A percentile compares a stretch with the other conserved stretches of the same genome.
Conservation (phyloP, 495 filamentous ascomycete species). For the Penicillium pancosmium region DNA sequence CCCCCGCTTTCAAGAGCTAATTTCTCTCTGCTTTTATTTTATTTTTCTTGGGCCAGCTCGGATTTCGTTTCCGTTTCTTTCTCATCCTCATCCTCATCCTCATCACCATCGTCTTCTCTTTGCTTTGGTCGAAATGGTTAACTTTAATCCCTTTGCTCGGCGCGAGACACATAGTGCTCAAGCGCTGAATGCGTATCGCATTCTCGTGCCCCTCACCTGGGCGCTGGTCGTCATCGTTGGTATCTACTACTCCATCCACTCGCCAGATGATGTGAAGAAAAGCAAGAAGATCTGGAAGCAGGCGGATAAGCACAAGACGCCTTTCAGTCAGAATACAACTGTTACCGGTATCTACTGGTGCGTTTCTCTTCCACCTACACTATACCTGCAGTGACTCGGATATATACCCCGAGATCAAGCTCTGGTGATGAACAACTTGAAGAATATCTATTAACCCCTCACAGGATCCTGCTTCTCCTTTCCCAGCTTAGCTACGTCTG, state of each 20-base stretch:
- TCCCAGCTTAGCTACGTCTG: conserved; percentile 75
- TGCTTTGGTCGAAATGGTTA: conserved; percentile 17
- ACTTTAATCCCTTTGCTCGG: conserved; percentile 69
- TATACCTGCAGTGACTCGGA: background rate
- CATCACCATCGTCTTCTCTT: background rate
- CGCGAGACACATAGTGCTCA: conserved; percentile 59
- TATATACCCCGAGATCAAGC: background rate
- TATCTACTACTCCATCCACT: conserved; percentile 68
- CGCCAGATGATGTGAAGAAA: conserved; percentile 61
- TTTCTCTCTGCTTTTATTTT: background rate
- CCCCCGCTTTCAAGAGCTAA: conserved; percentile 3
- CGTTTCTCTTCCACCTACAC: conserved; percentile 3
- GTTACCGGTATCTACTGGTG: conserved; percentile 81
- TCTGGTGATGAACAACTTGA: too few species aligned
- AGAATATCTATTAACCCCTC: conserved; percentile 7
- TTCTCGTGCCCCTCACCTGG: conserved; percentile 73
- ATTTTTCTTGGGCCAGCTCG: background rate
- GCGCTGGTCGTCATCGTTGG: conserved; percentile 65
- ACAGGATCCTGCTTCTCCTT: conserved; percentile 72
- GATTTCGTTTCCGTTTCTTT: background rate
- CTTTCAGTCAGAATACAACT: conserved; percentile 72
- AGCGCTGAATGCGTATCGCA: conserved; percentile 60
- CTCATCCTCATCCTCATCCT: background rate
- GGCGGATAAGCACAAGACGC: conserved; percentile 63
- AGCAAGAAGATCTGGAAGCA: conserved; percentile 68